Evolutionary conservation across 2,329 filamentous ascomycete genomes (phyloP).

Genomic region (Talaromyces sp.): DNA sequence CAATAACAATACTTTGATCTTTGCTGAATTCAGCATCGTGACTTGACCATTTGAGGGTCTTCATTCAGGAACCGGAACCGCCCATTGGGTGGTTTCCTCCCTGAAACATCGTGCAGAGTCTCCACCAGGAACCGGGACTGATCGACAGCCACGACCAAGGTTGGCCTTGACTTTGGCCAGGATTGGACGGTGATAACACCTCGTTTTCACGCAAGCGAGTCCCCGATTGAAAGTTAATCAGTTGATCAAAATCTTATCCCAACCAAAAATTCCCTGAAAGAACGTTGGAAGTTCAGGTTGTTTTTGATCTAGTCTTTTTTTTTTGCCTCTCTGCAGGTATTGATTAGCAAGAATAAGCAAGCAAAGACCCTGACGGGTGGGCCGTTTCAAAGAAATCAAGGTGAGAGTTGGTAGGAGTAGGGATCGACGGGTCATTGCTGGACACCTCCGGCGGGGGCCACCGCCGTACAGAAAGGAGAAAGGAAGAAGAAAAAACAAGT

Average conservation of each 20-base stretch:
- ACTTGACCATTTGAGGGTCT: neutral
- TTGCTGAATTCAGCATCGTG: neutral
- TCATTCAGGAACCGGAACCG: constrained; percentile 2
- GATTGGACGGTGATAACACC: neutral
- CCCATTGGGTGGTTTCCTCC: constrained; percentile 3
- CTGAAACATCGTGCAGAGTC: constrained; percentile 15
- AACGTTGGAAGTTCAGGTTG: too few relatives aligned
- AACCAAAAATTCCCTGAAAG: too few relatives aligned
- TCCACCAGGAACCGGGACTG: constrained; percentile 8
- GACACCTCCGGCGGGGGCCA: neutral
- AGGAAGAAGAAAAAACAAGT: neutral
- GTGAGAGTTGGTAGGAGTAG: constrained; percentile 7
- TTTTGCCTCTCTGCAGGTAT: neutral
- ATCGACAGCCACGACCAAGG: constrained; percentile 17
- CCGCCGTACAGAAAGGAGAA: neutral
- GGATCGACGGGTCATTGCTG: constrained; percentile 11
- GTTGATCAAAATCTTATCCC: too few relatives aligned
- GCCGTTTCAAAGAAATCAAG: constrained; percentile 18
- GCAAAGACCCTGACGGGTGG: constrained; percentile 11
- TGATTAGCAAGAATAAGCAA: neutral
- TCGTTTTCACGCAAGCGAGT: neutral
- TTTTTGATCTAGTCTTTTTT: neutral
- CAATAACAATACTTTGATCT: constrained; percentile 3
- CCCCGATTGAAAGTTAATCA: neutral
- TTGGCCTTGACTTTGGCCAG: neutral